These are phyloP conservation scores for Coleophoma eucalyptorum DNA, from an alignment of 2,329 filamentous ascomycete species.

Conservation along the genomic window DNA sequence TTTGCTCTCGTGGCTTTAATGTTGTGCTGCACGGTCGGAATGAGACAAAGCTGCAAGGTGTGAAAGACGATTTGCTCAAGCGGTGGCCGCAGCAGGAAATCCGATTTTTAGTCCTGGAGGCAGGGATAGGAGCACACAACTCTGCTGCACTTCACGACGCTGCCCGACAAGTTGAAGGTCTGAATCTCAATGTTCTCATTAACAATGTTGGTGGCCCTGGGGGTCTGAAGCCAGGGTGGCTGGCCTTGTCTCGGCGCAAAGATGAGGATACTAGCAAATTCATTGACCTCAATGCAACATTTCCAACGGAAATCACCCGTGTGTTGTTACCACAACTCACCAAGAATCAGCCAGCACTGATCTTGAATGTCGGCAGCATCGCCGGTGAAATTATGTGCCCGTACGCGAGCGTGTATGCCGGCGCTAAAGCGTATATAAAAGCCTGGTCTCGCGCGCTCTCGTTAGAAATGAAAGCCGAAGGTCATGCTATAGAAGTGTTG, in stretches of 20 bases:
- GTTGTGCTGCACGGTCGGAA: constrained; percentile 56
- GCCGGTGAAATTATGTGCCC: constrained; percentile 39
- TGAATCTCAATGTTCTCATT: constrained; percentile 46
- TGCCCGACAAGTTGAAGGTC: constrained; percentile 21
- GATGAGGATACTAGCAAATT: constrained; percentile 34
- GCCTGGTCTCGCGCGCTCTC: constrained; percentile 34
- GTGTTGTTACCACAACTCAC: constrained; percentile 39
- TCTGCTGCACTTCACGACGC: constrained; percentile 19
- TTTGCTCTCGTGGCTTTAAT: constrained; percentile 49
- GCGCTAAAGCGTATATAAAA: constrained; percentile 41
- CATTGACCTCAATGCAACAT: constrained; percentile 44
- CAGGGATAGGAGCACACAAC: constrained; percentile 23
- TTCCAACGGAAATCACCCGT: constrained; percentile 43
- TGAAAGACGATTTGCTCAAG: constrained; percentile 34
- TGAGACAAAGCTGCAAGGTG: constrained; percentile 37
- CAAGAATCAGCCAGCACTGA: constrained; percentile 35
- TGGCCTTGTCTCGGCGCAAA: constrained; percentile 30
- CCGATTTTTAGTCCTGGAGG: constrained; percentile 40
- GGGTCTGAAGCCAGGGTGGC: constrained; percentile 26
- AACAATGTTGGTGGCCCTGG: constrained; percentile 50
- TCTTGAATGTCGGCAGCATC: constrained; percentile 47
- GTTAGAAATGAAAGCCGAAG: constrained; percentile 37
- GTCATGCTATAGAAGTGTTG: constrained; percentile 33
- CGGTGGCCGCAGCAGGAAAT: constrained; percentile 35
- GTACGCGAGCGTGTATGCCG: constrained; percentile 40